Evolutionary conservation across 179 eudicot genomes (phyloP).

Genomic region (Patellifolia procumbens): DNA sequence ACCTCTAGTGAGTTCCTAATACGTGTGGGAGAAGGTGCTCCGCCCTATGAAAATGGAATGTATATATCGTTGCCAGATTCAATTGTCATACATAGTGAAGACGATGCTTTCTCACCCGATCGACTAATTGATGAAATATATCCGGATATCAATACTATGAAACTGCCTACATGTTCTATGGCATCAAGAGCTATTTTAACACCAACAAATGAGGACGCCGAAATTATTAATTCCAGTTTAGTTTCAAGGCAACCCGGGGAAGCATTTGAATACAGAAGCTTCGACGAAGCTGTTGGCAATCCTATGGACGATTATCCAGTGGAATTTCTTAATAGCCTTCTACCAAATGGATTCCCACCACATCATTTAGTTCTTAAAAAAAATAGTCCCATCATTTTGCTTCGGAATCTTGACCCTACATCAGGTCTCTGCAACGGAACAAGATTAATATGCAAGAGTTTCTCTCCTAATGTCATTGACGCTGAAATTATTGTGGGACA

Average conservation of each 20-base stretch:
- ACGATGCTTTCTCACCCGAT: no score
- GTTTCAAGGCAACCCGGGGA: not conserved
- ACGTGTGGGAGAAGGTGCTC: no score
- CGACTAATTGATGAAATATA: no score
- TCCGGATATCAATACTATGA: no score
- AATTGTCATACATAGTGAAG: no score
- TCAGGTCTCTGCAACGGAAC: constrained; percentile 15
- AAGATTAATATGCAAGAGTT: constrained; percentile 9
- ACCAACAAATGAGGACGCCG: not conserved
- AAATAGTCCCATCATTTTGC: not conserved
- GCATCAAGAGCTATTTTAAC: constrained; percentile 18
- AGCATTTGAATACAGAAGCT: constrained; percentile 4
- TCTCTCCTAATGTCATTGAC: not conserved
- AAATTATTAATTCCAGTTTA: not conserved
- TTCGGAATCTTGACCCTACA: not conserved
- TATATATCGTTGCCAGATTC: no score
- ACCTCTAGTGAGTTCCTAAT: no score
- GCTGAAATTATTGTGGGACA: not conserved
- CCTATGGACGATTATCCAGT: not conserved
- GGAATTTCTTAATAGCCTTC: constrained; percentile 4
- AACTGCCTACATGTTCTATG: not conserved
- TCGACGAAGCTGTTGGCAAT: not conserved
- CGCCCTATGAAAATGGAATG: no score
- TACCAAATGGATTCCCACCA: constrained; percentile 7
- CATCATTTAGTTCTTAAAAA: not conserved